Evolutionary conservation across 2,329 filamentous ascomycete species (phyloP).

Genomic region (Venturia oleaginea): DNA sequence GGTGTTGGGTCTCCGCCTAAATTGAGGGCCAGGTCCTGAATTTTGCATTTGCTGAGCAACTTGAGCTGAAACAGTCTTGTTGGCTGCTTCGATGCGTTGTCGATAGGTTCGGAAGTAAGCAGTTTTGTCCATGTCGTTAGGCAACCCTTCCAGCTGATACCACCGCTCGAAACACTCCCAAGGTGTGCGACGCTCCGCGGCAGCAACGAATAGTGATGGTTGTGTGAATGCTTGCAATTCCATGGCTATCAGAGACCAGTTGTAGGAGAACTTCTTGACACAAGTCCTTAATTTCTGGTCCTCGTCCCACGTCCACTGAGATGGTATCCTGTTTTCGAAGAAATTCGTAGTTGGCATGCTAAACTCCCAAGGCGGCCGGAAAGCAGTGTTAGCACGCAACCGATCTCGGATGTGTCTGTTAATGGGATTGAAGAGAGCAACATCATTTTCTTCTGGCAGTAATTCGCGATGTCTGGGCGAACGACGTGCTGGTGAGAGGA

Average conservation of each 20-base stretch:
- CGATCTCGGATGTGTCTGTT: slow-evolving; percentile 85
- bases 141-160: slow-evolving; percentile 84
- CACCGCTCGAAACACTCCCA: slow-evolving; percentile 99
- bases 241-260: slow-evolving; percentile 90
- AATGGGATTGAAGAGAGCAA: slow-evolving; percentile 81
- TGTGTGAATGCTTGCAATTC: slow-evolving; percentile 52
- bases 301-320: slow-evolving; percentile 84
- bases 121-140: slow-evolving; percentile 88
- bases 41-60: slow-evolving; percentile 21
- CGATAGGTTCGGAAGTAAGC: slow-evolving; percentile 82
- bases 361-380: slow-evolving; percentile 84
- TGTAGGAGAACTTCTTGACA: slow-evolving; percentile 90
- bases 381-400: slow-evolving; percentile 83
- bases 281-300: slow-evolving; percentile 80
- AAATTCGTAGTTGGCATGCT: slow-evolving; percentile 84
- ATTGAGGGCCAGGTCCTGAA: slow-evolving; percentile 35
- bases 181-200: slow-evolving; percentile 79
- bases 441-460: slow-evolving; percentile 61
- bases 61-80: slow-evolving; percentile 47
- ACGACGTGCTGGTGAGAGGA: slow-evolving; percentile 30
- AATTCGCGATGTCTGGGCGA: slow-evolving; percentile 40
- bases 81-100: slow-evolving; percentile 52
- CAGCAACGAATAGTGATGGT: slow-evolving; percentile 70
- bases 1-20: slow-evolving; percentile 65
- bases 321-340: slow-evolving; percentile 77